Evolutionary conservation across 2,329 filamentous ascomycete genomes (phyloP), one percentile per base, ranked within the genome.

Genomic region (Zymoseptoria tritici): DNA sequence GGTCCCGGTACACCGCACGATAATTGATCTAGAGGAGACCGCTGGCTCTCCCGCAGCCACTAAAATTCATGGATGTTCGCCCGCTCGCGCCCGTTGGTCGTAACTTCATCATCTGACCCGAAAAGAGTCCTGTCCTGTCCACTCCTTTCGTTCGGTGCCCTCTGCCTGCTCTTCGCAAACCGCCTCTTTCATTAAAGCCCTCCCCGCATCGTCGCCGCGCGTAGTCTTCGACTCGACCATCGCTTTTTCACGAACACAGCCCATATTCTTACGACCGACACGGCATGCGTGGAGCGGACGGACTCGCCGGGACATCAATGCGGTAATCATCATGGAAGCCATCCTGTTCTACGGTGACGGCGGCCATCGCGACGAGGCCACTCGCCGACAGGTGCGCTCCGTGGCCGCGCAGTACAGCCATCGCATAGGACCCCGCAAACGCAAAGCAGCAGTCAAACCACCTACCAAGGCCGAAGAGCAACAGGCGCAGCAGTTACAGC

Each of bases 321-420:
- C 13, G 36, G 36, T 46, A 46, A n/a, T 46, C 36, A 46, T 46
- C 22, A 67, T 64, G 61, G 64, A 67, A 29, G 60, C 60, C 54
- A 62, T 67, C 54, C 36, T 66, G 36, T 66, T 66, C 58, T 65
- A 66, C 51, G 64, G 64, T 20, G 62, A 66, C 36, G 57, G 60
- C 31, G 64, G 58, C 49, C 36, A 46, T n/a, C 52, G 29, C 22
- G 52, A 53, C 22, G 62, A 65, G 24, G 59, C 61, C 31, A 61
- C 62, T n/a, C 57, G 62, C 56, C 59, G 64, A 54, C 64, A 66
- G 54, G 64, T 66, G 51, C 64, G 64, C 31, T 61, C 57, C 51
- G 64, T 63, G 16, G 64, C 64, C 13, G 62, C 64, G 6, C 58
- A 60, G 36, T 60, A 66, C 49, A 62, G 59, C 49, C 64, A 66